These are phyloP conservation scores for Leavenworthia alabamica DNA, from an alignment of 345 rosid genomes.

Conservation along the genomic window DNA sequence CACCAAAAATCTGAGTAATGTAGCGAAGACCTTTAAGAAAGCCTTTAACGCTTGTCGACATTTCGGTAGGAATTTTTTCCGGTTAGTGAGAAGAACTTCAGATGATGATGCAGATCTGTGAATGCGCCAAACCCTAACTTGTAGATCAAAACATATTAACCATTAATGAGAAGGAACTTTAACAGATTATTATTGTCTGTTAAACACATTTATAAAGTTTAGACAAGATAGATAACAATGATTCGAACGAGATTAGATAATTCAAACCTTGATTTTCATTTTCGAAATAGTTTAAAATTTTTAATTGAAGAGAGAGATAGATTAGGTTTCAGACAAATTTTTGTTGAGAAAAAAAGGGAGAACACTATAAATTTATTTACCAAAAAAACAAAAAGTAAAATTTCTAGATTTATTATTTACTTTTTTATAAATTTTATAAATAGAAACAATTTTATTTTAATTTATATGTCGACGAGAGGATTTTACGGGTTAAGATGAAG, in stretches of 20 bases:
- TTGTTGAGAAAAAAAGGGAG: conserved; percentile 21
- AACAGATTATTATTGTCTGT: neutral
- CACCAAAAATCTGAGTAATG: conserved; percentile 52
- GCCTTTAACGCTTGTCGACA: conserved; percentile 44
- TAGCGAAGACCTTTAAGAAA: conserved; percentile 50
- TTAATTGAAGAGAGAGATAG: neutral
- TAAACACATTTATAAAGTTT: neutral
- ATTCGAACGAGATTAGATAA: neutral
- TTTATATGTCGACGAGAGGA: too few species aligned
- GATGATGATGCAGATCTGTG: neutral
- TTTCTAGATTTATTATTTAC: too few species aligned
- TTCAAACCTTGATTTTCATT: conserved; percentile 11
- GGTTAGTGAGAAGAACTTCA: conserved; percentile 9
- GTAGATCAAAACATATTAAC: neutral
- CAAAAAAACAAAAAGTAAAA: neutral
- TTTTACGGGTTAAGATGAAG: too few species aligned
- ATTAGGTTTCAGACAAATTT: conserved; percentile 8
- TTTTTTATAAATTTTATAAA: too few species aligned
- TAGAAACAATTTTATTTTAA: too few species aligned
- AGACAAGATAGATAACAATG: neutral
- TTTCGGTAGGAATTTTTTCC: too few species aligned
- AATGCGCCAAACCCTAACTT: conserved; percentile 12
- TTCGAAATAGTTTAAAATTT: neutral
- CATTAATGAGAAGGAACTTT: neutral
- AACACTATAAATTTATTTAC: neutral